These are phyloP conservation scores for Kurtzmaniella quercitrusa DNA, from an alignment of 1,139 yeast genomes.

Conservation along the genomic window DNA sequence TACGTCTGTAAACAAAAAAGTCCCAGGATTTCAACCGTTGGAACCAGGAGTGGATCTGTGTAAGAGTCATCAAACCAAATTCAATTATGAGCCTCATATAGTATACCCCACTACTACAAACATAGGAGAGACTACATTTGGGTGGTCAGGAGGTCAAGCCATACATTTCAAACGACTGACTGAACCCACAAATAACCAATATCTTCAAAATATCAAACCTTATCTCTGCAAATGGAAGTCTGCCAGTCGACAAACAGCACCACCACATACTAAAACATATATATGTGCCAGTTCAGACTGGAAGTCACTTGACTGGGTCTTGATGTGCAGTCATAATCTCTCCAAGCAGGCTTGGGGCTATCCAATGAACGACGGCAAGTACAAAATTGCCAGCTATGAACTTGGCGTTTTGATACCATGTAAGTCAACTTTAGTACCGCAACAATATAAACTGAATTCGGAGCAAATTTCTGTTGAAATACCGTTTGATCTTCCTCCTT, in stretches of 20 bases:
- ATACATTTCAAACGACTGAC: constrained; percentile 45
- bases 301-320: constrained; percentile 52
- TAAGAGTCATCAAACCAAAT: constrained; percentile 19
- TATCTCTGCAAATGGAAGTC: constrained; percentile 31
- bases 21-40: background rate
- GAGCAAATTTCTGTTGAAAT: constrained; percentile 19
- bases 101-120: constrained; percentile 55
- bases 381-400: constrained; percentile 45
- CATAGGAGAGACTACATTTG: constrained; percentile 39
- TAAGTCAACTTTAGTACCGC: constrained; percentile 15
- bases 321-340: constrained; percentile 64
- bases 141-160: constrained; percentile 51
- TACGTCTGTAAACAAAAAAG: no score
- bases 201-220: constrained; percentile 30
- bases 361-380: constrained; percentile 18
- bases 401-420: constrained; percentile 49
- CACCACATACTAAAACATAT: constrained; percentile 40
- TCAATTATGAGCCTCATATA: constrained; percentile 42
- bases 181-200: constrained; percentile 21
- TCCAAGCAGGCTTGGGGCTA: constrained; percentile 72
- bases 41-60: constrained; percentile 27
- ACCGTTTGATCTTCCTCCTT: constrained; percentile 54
- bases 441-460: background rate
- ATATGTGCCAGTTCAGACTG: constrained; percentile 49
- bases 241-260: constrained; percentile 23